Conservation (phyloP, 305 asterid species). For the Solanum hybrid region DNA sequence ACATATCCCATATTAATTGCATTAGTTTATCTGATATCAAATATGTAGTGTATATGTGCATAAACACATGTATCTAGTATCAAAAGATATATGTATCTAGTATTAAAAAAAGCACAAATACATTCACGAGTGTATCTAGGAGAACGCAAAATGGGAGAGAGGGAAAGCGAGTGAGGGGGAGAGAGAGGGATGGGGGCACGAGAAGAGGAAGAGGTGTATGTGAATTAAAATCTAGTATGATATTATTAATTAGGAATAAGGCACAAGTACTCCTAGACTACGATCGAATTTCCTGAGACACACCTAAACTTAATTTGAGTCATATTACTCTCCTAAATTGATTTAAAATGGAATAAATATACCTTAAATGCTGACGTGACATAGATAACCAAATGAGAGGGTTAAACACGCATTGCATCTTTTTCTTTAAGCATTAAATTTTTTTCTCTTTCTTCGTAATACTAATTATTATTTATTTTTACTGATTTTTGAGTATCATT, state of each 20-base stretch:
- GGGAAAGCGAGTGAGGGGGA: neutral
- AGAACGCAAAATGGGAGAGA: neutral
- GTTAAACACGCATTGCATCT: too few species aligned
- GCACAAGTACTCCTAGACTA: too few species aligned
- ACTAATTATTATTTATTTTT: neutral
- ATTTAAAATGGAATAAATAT: too few species aligned
- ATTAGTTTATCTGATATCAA: neutral
- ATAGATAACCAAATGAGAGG: too few species aligned
- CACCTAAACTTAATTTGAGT: too few species aligned
- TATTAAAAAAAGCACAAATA: neutral
- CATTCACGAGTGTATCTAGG: neutral
- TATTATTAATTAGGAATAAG: neutral
- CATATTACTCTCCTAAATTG: too few species aligned
- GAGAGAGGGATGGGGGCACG: neutral
- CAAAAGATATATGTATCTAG: neutral
- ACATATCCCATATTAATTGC: neutral
- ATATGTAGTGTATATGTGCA: neutral
- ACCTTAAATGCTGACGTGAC: too few species aligned
- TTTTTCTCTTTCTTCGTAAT: neutral
- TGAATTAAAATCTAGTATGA: too few species aligned
- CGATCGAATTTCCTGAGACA: rapidly evolving
- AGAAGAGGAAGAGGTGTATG: neutral
- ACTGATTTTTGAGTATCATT: neutral
- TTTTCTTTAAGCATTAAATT: too few species aligned
- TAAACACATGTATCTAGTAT: neutral